Conservation (phyloP, 164 flowering plant species). For the Nymphaea thermarum region DNA sequence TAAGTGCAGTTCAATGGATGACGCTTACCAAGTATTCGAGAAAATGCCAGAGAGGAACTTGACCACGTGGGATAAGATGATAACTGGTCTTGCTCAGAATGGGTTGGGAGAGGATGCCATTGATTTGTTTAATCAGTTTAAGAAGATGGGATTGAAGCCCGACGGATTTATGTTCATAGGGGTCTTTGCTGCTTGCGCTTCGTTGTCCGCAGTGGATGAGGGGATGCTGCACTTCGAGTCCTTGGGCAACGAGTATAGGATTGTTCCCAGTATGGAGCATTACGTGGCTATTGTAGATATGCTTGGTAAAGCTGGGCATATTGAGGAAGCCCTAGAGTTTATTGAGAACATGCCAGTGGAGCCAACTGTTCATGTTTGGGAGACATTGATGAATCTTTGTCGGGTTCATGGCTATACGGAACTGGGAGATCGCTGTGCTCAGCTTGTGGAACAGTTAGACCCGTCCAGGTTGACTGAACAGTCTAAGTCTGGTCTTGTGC, state of each 20-base stretch:
- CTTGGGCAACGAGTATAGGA: slow-evolving; percentile 44
- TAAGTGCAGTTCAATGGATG: slow-evolving; percentile 49
- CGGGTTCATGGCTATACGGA: slow-evolving; percentile 51
- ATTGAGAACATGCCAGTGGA: slow-evolving; percentile 53
- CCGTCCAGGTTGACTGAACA: slow-evolving; percentile 42
- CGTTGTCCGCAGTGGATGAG: slow-evolving; percentile 40
- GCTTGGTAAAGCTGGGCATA: slow-evolving; percentile 51
- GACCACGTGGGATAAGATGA: slow-evolving; percentile 75
- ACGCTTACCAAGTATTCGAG: slow-evolving; percentile 40
- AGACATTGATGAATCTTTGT: slow-evolving; percentile 49
- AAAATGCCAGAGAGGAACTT: slow-evolving; percentile 46
- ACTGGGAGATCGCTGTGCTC: slow-evolving; percentile 58
- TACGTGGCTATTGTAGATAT: slow-evolving; percentile 54
- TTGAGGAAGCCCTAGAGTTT: slow-evolving; percentile 66
- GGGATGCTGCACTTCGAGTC: slow-evolving; percentile 68
- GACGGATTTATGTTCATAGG: slow-evolving; percentile 51
- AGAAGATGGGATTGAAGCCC: slow-evolving; percentile 48
- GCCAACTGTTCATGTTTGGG: slow-evolving; percentile 57
- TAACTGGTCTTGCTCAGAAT: slow-evolving; percentile 45
- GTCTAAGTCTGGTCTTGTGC: slow-evolving; percentile 45
- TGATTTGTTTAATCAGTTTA: slow-evolving; percentile 46
- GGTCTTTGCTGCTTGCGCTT: slow-evolving; percentile 54
- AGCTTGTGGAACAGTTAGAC: slow-evolving; percentile 39
- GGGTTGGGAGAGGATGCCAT: slow-evolving; percentile 67
- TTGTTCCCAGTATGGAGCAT: slow-evolving; percentile 57